Evolutionary conservation across 1,284 basidiomycete genomes (phyloP).

Genomic region (Phlebopus sp.): DNA sequence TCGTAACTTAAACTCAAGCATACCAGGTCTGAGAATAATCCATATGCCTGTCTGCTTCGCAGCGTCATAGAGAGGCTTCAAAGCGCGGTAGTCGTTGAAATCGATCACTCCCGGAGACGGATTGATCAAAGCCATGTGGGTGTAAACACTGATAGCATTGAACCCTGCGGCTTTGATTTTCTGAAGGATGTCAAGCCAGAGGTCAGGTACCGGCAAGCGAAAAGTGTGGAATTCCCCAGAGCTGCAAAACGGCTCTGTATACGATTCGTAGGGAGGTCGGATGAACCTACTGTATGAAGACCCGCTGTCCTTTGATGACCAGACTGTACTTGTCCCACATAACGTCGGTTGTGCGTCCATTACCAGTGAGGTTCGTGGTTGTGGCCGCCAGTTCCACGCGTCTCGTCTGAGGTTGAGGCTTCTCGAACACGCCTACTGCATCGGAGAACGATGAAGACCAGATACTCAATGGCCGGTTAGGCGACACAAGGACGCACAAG

Average conservation of each 20-base stretch:
- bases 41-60: conserved; percentile 62
- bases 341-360: conserved; percentile 32
- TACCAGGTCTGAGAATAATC: conserved; percentile 63
- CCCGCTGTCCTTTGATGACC: conserved; percentile 31
- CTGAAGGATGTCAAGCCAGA: conserved; percentile 83
- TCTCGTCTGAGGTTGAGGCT: background rate
- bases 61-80: conserved; percentile 66
- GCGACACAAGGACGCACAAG: conserved; percentile 21
- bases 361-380: conserved; percentile 20
- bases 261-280: background rate
- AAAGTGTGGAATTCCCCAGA: conserved; percentile 83
- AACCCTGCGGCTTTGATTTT: conserved; percentile 81
- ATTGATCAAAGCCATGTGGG: conserved; percentile 72
- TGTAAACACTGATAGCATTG: conserved; percentile 73
- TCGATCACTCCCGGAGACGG: conserved; percentile 74
- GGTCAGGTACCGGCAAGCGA: conserved; percentile 71
- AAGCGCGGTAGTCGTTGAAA: conserved; percentile 64
- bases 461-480: conserved; percentile 3
- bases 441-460: conserved; percentile 1
- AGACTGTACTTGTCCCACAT: conserved; percentile 33
- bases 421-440: background rate
- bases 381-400: background rate
- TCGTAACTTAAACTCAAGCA: conserved; percentile 4
- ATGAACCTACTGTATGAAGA: conserved; percentile 30
- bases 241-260: conserved; percentile 22